A percentile compares a stretch with the other conserved stretches of the same genome.
These are phyloP conservation scores for Mentha longifolia DNA, from an alignment of 257 asterid species.

Conservation along the genomic window DNA sequence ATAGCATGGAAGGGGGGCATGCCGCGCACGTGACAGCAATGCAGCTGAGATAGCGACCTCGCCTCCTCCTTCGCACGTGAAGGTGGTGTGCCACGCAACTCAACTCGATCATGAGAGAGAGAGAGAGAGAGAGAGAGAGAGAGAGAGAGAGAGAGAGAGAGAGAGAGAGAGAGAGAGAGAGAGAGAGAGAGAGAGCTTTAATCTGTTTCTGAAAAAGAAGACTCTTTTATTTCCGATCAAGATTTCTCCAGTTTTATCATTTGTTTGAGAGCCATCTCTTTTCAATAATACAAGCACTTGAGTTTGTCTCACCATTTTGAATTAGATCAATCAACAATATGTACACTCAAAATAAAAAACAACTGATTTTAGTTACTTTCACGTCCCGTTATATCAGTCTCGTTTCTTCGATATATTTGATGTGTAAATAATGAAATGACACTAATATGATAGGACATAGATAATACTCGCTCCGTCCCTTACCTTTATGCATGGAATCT, in stretches of 20 bases:
- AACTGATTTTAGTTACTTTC: no score
- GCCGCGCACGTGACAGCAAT: conserved; percentile 46
- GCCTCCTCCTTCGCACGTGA: conserved; percentile 44
- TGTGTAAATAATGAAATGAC: no score
- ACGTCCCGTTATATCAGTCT: no score
- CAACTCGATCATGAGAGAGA: neutral
- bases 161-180: conserved; percentile 5
- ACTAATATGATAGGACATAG: no score
- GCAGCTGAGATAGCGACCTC: conserved; percentile 35
- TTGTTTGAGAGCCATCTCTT: neutral
- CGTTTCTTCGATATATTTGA: no score
- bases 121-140: conserved; percentile 18
- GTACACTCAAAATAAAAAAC: no score
- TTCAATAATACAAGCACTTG: neutral
- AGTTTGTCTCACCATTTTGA: neutral
- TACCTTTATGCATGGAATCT: no score
- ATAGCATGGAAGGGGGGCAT: conserved; percentile 20
- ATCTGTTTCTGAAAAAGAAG: conserved; percentile 21
- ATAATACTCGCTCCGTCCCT: no score
- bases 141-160: neutral
- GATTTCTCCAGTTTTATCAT: neutral
- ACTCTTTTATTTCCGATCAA: conserved; percentile 12
- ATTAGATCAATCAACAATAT: neutral
- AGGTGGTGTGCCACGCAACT: conserved; percentile 23
- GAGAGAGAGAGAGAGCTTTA: conserved; percentile 21